These are phyloP conservation scores for Epichloe baconii DNA, from an alignment of 2,329 filamentous ascomycete genomes.

Conservation along the genomic window DNA sequence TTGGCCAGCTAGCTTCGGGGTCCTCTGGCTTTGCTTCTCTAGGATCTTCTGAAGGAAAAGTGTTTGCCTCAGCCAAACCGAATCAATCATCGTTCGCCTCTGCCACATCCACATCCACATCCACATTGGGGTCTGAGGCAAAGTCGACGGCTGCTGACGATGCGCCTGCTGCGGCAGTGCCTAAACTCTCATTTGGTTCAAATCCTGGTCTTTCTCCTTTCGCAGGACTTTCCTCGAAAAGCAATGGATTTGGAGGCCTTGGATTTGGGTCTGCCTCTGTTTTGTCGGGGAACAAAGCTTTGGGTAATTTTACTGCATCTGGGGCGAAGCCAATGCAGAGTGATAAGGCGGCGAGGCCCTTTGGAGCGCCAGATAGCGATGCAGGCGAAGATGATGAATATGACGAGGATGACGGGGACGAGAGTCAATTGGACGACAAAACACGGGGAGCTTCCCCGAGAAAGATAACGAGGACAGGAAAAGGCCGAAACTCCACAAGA, in stretches of 20 bases:
- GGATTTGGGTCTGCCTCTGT: conserved; percentile 23
- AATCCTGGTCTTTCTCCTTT: conserved; percentile 32
- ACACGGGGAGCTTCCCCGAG: conserved; percentile 33
- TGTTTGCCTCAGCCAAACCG: conserved; percentile 35
- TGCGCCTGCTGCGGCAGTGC: conserved; percentile 18
- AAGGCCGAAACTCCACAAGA: conserved; percentile 53
- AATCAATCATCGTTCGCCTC: conserved; percentile 19
- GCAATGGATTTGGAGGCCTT: conserved; percentile 35
- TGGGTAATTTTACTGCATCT: conserved; percentile 60
- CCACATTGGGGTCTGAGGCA: conserved; percentile 6
- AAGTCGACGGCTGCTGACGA: neutral
- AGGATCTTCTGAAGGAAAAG: conserved; percentile 32
- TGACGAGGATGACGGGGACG: conserved; percentile 25
- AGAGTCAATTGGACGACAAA: conserved; percentile 31
- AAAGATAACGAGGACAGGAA: conserved; percentile 51
- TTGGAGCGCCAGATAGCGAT: conserved; percentile 63
- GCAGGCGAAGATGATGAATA: conserved; percentile 32
- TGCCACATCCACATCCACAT: conserved; percentile 9
- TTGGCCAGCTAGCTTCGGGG: conserved; percentile 51
- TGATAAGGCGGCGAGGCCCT: conserved; percentile 54
- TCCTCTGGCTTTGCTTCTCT: conserved; percentile 52
- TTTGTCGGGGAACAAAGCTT: conserved; percentile 27
- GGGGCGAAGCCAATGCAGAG: conserved; percentile 34
- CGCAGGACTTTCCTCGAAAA: conserved; percentile 26
- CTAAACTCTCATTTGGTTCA: conserved; percentile 38